Percentiles rank a stretch among this genome's conserved stretches.
Conservation (phyloP, 2,329 filamentous ascomycete species). For the Scedosporium aurantiacum region DNA sequence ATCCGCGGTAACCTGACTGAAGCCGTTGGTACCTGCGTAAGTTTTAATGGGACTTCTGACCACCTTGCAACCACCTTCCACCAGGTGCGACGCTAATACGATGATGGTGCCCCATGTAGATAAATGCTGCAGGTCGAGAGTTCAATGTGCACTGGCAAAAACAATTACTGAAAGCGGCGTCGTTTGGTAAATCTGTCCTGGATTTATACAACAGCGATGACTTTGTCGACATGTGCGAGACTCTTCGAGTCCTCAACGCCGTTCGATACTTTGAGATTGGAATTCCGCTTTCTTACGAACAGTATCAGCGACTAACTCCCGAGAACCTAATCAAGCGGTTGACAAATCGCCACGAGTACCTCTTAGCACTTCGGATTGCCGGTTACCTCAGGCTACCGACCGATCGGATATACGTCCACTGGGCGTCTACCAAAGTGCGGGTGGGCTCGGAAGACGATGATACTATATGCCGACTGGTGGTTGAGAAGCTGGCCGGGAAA, state of each 20-base stretch:
- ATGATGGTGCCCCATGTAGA: neutral
- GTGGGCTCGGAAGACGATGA: conserved; percentile 78
- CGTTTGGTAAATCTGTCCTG: conserved; percentile 92
- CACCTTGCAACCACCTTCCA: neutral
- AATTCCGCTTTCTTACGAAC: conserved; percentile 81
- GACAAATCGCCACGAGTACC: conserved; percentile 80
- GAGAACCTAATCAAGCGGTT: conserved; percentile 79
- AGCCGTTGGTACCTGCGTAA: conserved; percentile 76
- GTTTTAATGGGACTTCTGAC: neutral
- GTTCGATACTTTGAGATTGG: conserved; percentile 86
- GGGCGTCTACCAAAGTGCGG: conserved; percentile 91
- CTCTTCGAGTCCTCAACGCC: conserved; percentile 81
- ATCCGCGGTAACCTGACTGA: conserved; percentile 81
- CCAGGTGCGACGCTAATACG: neutral
- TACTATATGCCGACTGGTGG: conserved; percentile 73
- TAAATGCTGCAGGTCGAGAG: conserved; percentile 87
- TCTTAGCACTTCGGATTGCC: conserved; percentile 79
- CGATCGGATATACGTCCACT: conserved; percentile 88
- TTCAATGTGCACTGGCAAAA: conserved; percentile 91
- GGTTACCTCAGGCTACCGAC: conserved; percentile 78
- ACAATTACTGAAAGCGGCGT: conserved; percentile 86
- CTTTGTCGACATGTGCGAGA: conserved; percentile 97
- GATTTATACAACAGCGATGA: conserved; percentile 98
- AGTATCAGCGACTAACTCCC: conserved; percentile 82
- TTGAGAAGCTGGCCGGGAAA: conserved; percentile 76